Evolutionary conservation across 768 basidiomycete species (phyloP).

Genomic region (Boletus pseudo-olivaceus): DNA sequence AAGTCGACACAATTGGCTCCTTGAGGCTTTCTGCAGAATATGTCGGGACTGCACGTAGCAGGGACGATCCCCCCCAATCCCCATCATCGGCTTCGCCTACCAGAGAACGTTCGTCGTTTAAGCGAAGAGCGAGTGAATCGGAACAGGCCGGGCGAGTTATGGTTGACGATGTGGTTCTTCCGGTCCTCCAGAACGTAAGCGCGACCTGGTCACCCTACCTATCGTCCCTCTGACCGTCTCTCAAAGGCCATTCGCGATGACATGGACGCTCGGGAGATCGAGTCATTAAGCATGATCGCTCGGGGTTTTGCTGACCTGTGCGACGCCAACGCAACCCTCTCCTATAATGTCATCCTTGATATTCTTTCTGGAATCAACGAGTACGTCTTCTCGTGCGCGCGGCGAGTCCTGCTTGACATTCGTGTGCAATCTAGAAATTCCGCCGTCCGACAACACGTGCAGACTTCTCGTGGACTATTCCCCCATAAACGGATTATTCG

Average conservation of each 20-base stretch:
- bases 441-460: constrained; percentile 77
- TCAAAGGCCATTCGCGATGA: constrained; percentile 69
- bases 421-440: constrained; percentile 52
- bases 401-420: constrained; percentile 3
- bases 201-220: background rate
- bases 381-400: constrained; percentile 44
- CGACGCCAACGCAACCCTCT: constrained; percentile 77
- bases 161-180: constrained; percentile 82
- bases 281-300: constrained; percentile 84
- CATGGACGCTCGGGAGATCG: constrained; percentile 85
- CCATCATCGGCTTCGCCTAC: constrained; percentile 46
- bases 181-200: constrained; percentile 70
- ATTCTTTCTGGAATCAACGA: constrained; percentile 88
- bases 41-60: constrained; percentile 63
- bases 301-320: constrained; percentile 87
- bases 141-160: constrained; percentile 65
- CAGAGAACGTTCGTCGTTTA: constrained; percentile 39
- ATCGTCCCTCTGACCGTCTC: constrained; percentile 2
- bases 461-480: constrained; percentile 76
- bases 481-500: constrained; percentile 76
- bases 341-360: constrained; percentile 86
- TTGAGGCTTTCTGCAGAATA: constrained; percentile 75
- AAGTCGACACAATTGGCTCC: constrained; percentile 78
- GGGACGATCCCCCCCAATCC: constrained; percentile 45
- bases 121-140: constrained; percentile 50